phyloP scores from a whole-genome alignment of 352 stramenopile genomes.

The Phytopythium litorale region DNA sequence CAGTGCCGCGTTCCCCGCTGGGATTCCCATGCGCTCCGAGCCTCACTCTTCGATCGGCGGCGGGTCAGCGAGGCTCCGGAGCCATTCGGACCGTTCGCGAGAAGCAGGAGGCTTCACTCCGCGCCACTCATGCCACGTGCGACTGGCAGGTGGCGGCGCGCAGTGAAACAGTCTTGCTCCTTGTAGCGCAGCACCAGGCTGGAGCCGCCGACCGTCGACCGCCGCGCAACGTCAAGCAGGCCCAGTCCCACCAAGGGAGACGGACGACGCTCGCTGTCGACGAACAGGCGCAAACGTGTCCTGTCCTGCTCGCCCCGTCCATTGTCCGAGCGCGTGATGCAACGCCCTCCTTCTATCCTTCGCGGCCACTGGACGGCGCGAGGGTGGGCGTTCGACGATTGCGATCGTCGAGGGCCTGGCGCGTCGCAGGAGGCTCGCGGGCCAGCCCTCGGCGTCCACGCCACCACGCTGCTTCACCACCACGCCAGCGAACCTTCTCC shows the following conservation, averaged over 20 bases:
- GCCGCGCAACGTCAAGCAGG: neutral
- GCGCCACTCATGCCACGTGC: neutral
- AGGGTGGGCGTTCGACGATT: neutral
- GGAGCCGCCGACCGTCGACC: too few relatives aligned
- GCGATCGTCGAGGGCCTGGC: neutral
- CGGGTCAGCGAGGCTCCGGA: neutral
- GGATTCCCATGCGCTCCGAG: too few relatives aligned
- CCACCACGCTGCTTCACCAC: too few relatives aligned
- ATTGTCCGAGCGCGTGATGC: neutral
- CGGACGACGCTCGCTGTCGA: neutral
- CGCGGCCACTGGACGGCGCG: neutral
- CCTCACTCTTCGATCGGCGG: too few relatives aligned
- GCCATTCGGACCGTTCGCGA: neutral
- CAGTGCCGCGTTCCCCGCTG: too few relatives aligned
- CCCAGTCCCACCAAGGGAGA: neutral
- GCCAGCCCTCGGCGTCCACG: too few relatives aligned
- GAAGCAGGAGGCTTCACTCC: neutral
- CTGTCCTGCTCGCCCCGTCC: neutral
- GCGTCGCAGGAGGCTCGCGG: neutral
- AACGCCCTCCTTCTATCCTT: neutral
- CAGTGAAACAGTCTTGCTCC: constrained; percentile 1
- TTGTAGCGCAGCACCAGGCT: neutral
- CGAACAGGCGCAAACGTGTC: neutral
- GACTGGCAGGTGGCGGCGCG: neutral
- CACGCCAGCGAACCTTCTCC: too few relatives aligned